phyloP scores from a whole-genome alignment of 345 rosid genomes.

The Hibiscus mutabilis region DNA sequence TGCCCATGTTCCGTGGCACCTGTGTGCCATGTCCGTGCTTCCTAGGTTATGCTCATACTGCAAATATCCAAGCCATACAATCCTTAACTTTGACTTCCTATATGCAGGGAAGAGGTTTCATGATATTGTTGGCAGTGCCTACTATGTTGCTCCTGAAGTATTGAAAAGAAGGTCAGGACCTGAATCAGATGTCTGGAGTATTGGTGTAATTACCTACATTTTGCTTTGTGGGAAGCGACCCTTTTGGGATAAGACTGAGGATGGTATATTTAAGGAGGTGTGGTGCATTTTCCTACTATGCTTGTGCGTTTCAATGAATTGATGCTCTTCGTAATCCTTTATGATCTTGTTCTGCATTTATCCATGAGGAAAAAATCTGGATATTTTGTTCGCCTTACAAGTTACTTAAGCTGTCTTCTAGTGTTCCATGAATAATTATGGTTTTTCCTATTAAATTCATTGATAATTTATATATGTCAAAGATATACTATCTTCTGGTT shows the following conservation, averaged over 20 bases:
- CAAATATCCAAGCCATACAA: constrained; percentile 10
- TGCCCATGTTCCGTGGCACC: no score
- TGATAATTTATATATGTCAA: no score
- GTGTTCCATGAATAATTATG: no score
- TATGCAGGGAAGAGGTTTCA: constrained; percentile 68
- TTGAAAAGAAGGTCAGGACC: constrained; percentile 92
- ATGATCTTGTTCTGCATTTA: no score
- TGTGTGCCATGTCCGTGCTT: no score
- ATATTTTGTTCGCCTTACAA: constrained; percentile 5
- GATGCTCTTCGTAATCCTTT: no score
- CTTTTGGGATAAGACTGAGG: constrained; percentile 98
- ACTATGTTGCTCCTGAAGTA: constrained; percentile 98
- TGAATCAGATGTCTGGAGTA: constrained; percentile 99
- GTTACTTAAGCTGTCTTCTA: not conserved
- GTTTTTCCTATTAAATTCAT: no score
- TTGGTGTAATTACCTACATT: constrained; percentile 94
- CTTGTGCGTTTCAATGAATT: no score
- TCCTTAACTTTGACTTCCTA: constrained; percentile 6
- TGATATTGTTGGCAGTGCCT: constrained; percentile 70
- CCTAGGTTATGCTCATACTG: no score
- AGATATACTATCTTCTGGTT: not conserved
- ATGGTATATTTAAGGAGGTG: constrained; percentile 97
- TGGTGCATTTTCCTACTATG: no score
- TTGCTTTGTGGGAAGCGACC: constrained; percentile 93
- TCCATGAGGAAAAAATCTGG: no score